Conservation (phyloP, 495 filamentous ascomycete species). For the Trichoderma asperelloides region DNA sequence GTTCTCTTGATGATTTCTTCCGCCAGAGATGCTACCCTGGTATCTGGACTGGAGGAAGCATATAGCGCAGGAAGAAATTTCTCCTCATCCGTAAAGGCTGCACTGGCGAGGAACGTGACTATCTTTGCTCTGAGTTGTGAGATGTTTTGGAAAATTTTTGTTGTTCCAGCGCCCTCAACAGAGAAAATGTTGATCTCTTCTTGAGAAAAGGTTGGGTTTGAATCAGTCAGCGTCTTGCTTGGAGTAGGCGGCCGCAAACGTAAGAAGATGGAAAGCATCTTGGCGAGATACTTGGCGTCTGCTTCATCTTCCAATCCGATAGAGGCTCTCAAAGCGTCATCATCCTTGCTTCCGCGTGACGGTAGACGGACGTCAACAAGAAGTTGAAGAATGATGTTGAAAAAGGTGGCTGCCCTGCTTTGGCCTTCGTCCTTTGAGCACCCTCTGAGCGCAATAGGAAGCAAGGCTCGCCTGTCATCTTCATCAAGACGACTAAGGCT, state of each 20-base stretch:
- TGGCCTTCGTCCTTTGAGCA: slow-evolving; percentile 59
- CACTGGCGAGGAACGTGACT: slow-evolving; percentile 66
- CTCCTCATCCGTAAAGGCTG: slow-evolving; percentile 72
- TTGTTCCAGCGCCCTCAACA: slow-evolving; percentile 58
- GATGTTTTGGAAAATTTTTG: slow-evolving; percentile 41
- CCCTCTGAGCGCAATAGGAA: slow-evolving; percentile 63
- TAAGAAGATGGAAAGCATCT: slow-evolving; percentile 11
- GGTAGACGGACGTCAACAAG: slow-evolving; percentile 66
- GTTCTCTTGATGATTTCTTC: slow-evolving; percentile 80
- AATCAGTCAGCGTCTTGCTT: slow-evolving; percentile 27
- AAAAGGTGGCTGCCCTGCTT: slow-evolving; percentile 60
- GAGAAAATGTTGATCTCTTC: slow-evolving; percentile 69
- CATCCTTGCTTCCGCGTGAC: slow-evolving; percentile 65
- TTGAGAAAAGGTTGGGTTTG: slow-evolving; percentile 59
- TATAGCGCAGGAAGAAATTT: slow-evolving; percentile 76
- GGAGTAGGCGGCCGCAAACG: neutral
- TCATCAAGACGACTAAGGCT: slow-evolving; percentile 62
- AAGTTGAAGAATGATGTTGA: slow-evolving; percentile 74
- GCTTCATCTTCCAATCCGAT: slow-evolving; percentile 53
- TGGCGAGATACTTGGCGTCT: slow-evolving; percentile 66
- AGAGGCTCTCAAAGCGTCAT: slow-evolving; percentile 52
- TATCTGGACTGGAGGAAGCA: slow-evolving; percentile 73
- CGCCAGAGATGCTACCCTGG: slow-evolving; percentile 65
- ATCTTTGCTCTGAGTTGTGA: slow-evolving; percentile 32
- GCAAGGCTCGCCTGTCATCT: slow-evolving; percentile 43